Evolutionary conservation across 2,329 filamentous ascomycete genomes (phyloP).

Genomic region (Colletotrichum cereale): DNA sequence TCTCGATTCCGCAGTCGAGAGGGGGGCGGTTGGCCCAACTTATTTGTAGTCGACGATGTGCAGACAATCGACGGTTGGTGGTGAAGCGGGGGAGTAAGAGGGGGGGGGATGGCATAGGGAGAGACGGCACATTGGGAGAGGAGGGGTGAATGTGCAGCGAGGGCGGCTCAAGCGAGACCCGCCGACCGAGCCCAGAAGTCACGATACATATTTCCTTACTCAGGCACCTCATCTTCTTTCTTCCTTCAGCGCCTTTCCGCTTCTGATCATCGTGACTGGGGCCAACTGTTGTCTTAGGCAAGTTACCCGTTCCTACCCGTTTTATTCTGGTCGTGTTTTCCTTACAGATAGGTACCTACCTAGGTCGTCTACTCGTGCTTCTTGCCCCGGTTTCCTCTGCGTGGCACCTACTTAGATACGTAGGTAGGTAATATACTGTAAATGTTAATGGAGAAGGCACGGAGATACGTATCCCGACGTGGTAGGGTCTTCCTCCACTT

Average conservation of each 20-base stretch:
- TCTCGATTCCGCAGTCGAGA: background rate
- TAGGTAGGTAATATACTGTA: no score
- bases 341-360: no score
- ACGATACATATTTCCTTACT: background rate
- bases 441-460: no score
- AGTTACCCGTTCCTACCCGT: background rate
- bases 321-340: background rate
- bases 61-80: background rate
- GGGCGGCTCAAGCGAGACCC: constrained; percentile 33
- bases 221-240: background rate
- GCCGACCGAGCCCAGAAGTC: constrained; percentile 21
- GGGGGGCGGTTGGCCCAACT: background rate
- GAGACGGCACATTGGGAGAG: constrained; percentile 4
- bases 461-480: background rate
- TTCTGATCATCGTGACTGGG: background rate
- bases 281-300: background rate
- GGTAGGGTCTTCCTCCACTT: background rate
- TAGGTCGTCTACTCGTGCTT: no score
- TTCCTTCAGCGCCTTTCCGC: no score
- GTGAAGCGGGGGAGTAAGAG: background rate
- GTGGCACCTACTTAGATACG: no score
- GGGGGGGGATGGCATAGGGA: background rate
- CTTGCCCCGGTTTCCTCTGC: background rate
- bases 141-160: constrained; percentile 34
- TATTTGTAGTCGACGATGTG: constrained; percentile 16